Conservation (phyloP, 441 rosid genomes). For the Oxalis stricta region DNA sequence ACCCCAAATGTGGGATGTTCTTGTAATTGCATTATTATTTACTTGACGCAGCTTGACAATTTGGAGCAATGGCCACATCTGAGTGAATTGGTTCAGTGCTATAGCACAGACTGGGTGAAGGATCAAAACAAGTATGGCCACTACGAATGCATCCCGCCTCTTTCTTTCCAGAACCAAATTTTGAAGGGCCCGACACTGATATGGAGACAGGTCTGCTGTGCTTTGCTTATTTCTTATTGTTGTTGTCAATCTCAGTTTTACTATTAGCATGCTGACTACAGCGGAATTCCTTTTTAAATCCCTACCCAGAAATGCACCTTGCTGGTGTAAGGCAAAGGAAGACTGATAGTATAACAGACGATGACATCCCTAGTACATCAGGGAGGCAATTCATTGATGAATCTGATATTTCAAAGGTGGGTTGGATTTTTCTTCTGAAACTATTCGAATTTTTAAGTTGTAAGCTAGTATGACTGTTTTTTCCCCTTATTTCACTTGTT, state of each 20-base stretch:
- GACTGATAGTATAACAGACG: slow-evolving; percentile 49
- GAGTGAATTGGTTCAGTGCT: slow-evolving; percentile 76
- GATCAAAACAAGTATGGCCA: slow-evolving; percentile 94
- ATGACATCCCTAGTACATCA: slow-evolving; percentile 66
- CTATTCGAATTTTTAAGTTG: no score
- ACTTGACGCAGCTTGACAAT: slow-evolving; percentile 36
- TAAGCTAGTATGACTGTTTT: no score
- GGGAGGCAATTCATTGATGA: slow-evolving; percentile 61
- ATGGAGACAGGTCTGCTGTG: slow-evolving; percentile 64
- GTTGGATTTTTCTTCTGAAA: not conserved
- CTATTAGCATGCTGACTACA: slow-evolving; percentile 5
- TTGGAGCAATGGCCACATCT: slow-evolving; percentile 98
- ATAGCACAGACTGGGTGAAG: slow-evolving; percentile 83
- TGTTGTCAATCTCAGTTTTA: not conserved
- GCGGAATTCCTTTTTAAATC: not conserved
- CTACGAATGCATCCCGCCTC: slow-evolving; percentile 48
- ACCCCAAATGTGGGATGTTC: no score
- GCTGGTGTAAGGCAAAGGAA: slow-evolving; percentile 59
- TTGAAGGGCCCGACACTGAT: slow-evolving; percentile 96
- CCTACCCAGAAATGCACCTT: slow-evolving; percentile 57
- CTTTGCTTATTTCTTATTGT: not conserved
- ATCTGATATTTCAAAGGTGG: slow-evolving; percentile 38
- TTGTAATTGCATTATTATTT: no score
- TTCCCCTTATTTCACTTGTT: no score
- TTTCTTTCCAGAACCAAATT: slow-evolving; percentile 67